Evolutionary conservation across 768 basidiomycete species (phyloP).

Genomic region (Russula sp.): DNA sequence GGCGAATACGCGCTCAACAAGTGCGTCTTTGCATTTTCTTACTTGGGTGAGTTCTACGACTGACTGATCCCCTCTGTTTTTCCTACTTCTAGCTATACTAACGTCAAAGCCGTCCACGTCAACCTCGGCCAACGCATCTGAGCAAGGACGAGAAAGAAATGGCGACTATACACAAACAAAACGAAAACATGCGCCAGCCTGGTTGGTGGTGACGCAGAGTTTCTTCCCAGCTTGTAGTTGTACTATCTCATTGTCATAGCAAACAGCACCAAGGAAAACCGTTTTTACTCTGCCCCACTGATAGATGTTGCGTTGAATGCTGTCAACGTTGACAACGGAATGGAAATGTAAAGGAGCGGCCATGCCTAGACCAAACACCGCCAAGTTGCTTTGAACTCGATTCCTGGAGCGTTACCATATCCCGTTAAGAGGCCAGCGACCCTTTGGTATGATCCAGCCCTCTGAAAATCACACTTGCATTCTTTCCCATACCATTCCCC

Average conservation of each 20-base stretch:
- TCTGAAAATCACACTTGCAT: no score
- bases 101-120: conserved; percentile 23
- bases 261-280: not conserved
- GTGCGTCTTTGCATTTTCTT: conserved; percentile 27
- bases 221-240: no score
- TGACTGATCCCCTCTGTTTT: not conserved
- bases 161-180: not conserved
- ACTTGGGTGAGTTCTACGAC: not conserved
- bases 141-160: not conserved
- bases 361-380: no score
- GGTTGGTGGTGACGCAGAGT: no score
- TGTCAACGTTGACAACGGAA: no score
- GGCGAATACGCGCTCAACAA: conserved; percentile 56
- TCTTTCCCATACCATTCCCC: no score
- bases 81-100: conserved; percentile 18
- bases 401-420: no score
- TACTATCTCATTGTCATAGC: no score
- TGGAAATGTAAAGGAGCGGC: no score
- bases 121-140: conserved; percentile 13
- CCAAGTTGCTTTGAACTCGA: no score
- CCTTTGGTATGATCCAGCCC: no score
- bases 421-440: no score
- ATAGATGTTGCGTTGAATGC: not conserved
- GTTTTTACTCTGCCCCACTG: not conserved
- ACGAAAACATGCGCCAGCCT: not conserved